Percentiles rank a stretch among this genome's conserved stretches.
phyloP scores from a whole-genome alignment of 768 basidiomycete genomes.

The Imleria badia region DNA sequence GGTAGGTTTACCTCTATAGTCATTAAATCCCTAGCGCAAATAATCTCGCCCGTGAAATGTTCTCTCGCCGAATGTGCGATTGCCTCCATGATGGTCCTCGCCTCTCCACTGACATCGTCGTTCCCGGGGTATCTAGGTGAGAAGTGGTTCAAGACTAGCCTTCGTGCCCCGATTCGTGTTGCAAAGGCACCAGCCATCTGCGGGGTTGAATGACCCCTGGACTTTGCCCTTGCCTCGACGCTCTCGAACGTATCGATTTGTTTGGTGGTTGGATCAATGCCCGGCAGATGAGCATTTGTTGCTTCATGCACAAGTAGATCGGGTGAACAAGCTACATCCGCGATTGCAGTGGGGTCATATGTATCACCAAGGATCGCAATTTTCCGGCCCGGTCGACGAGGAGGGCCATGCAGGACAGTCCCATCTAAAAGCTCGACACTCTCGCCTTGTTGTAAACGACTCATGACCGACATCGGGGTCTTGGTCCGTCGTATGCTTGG shows the following conservation, averaged over 20 bases:
- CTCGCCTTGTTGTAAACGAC: slow-evolving; percentile 63
- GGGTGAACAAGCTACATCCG: slow-evolving; percentile 56
- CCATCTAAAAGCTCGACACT: slow-evolving; percentile 67
- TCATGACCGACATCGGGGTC: slow-evolving; percentile 66
- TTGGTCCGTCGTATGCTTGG: slow-evolving; percentile 69
- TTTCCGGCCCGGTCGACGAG: slow-evolving; percentile 66
- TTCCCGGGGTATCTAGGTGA: slow-evolving; percentile 77
- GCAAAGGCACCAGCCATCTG: slow-evolving; percentile 89
- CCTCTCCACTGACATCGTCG: slow-evolving; percentile 48
- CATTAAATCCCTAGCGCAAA: slow-evolving; percentile 77
- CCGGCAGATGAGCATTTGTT: slow-evolving; percentile 81
- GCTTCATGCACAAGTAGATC: slow-evolving; percentile 86
- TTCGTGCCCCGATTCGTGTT: slow-evolving; percentile 55
- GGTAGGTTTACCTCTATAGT: slow-evolving; percentile 54
- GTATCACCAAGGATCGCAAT: slow-evolving; percentile 85
- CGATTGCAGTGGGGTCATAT: slow-evolving; percentile 70
- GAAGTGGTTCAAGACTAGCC: slow-evolving; percentile 81
- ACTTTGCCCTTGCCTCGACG: slow-evolving; percentile 63
- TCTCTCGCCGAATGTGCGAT: slow-evolving; percentile 56
- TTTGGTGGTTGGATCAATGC: slow-evolving; percentile 60
- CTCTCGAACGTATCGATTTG: slow-evolving; percentile 56
- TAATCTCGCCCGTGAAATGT: slow-evolving; percentile 55
- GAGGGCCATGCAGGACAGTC: slow-evolving; percentile 66
- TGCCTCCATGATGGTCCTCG: slow-evolving; percentile 58
- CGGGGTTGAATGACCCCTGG: slow-evolving; percentile 88